Evolutionary conservation across 2,329 filamentous ascomycete genomes (phyloP).

Genomic region (Hypoxylon sp.): DNA sequence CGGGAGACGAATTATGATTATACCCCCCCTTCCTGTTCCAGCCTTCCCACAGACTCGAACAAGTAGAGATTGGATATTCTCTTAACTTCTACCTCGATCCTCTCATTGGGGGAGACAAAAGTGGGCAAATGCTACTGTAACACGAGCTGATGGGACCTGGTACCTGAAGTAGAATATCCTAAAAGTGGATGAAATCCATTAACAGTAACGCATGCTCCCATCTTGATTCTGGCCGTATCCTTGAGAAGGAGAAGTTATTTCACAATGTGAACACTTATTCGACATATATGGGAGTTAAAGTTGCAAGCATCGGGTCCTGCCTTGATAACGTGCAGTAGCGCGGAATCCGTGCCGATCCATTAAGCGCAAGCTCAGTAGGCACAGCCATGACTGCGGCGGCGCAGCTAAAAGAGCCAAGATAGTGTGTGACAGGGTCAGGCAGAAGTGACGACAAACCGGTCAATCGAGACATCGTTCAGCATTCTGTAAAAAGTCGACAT

Average conservation of each 20-base stretch:
- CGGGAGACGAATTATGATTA: slow-evolving; percentile 22
- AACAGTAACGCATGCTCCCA: slow-evolving; percentile 10
- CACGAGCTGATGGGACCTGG: slow-evolving; percentile 39
- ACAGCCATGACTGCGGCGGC: slow-evolving; percentile 44
- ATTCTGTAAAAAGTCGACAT: slow-evolving; percentile 14
- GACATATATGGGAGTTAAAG: slow-evolving; percentile 9
- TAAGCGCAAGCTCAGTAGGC: slow-evolving; percentile 30
- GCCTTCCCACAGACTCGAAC: slow-evolving; percentile 29
- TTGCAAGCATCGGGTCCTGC: slow-evolving; percentile 34
- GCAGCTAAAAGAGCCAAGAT: slow-evolving; percentile 22
- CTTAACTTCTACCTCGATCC: slow-evolving; percentile 33
- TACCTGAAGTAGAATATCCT: slow-evolving; percentile 30
- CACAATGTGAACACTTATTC: slow-evolving; percentile 29
- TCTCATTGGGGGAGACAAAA: slow-evolving; percentile 32
- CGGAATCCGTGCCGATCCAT: slow-evolving; percentile 28
- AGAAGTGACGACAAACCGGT: slow-evolving; percentile 13
- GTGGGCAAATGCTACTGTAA: slow-evolving; percentile 35
- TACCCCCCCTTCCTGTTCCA: slow-evolving; percentile 28
- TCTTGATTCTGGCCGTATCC: slow-evolving; percentile 13
- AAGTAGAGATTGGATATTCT: slow-evolving; percentile 22
- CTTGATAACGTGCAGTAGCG: slow-evolving; percentile 40
- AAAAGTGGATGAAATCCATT: slow-evolving; percentile 6
- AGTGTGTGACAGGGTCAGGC: slow-evolving; percentile 33
- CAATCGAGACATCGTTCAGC: not conserved
- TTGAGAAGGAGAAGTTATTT: slow-evolving; percentile 17